These are phyloP conservation scores for Pythium volutum DNA, from an alignment of 352 stramenopile genomes.

Conservation along the genomic window DNA sequence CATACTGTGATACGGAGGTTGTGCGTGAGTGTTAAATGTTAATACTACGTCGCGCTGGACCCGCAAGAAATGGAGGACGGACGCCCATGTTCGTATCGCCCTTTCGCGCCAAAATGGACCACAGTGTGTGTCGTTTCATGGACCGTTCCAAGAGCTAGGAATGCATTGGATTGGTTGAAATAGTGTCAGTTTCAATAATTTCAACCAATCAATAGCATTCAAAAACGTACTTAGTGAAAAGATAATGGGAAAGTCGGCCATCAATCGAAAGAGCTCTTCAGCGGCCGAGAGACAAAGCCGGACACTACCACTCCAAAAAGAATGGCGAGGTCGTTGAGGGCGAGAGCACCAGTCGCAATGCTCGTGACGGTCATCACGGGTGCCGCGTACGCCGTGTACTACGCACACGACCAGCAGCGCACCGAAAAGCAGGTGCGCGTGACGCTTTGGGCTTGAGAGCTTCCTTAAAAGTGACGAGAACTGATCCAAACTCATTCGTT, in stretches of 20 bases:
- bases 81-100: neutral
- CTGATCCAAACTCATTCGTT: no score
- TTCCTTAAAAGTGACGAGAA: neutral
- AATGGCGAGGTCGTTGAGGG: conserved; percentile 24
- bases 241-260: neutral
- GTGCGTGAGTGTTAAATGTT: neutral
- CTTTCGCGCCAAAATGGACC: neutral
- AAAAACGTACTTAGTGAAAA: conserved; percentile 6
- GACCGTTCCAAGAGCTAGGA: conserved; percentile 2
- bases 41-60: no score
- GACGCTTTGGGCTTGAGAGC: neutral
- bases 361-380: conserved; percentile 41
- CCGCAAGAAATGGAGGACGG: neutral
- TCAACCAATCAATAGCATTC: neutral
- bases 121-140: conserved; percentile 4
- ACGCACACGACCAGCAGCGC: conserved; percentile 75
- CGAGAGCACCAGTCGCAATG: conserved; percentile 52
- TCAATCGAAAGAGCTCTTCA: neutral
- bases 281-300: neutral
- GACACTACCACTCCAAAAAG: no score
- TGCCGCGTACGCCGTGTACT: conserved; percentile 63
- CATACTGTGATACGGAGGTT: neutral
- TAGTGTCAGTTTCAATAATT: neutral
- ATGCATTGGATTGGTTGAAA: conserved; percentile 2
- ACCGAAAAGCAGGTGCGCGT: conserved; percentile 61